Evolutionary conservation across 2,329 filamentous ascomycete genomes (phyloP), one percentile per base, ranked within the genome.

Genomic region (Aureobasidium pullulans): DNA sequence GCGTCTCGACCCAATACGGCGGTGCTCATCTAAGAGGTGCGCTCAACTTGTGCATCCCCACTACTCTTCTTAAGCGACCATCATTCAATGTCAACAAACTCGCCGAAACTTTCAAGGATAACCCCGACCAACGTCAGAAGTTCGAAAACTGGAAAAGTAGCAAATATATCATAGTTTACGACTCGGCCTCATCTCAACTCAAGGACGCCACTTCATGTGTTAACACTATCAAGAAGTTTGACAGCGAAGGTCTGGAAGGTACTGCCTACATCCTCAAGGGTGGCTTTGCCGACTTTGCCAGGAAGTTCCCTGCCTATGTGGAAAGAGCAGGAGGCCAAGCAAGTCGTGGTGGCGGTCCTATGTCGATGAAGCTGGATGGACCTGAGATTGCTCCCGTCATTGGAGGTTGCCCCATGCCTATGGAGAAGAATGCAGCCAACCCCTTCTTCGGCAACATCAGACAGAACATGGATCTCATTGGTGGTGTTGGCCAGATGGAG

Each of bases 371-470:
- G 83, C 48, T 77, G 76, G 47, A 69, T 68, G 72, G 79, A 5
- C 79, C 81, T 15, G 79, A 78, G 16, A 78, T 90, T 40, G 82
- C 87, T 1, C 89, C 89, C 1, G 88, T 96, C n/a, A 88, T 91
- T 60, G 94, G 93, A 60, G 93, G 93, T 6, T 96, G 96, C 63
- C 83, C 84, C 61, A 84, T 97, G 71, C 94, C 94, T 1, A 77
- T 77, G 40, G 80, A 83, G 0, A 81, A 84, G 64, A 85, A 84
- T 61, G 83, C 84, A 0, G 81, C 85, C 0, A 96, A 95, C 66
- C 92, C 93, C 0, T 97, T 99, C 76, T 97, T 97, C 72, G 85
- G 86, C 62, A 97, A 96, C 64, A 97, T 99, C 66, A 85, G 94
- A 44, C 94, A 97, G 71, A 96, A 97, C 64, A 93, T 95, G 84